Evolutionary conservation across 768 basidiomycete genomes (phyloP).

Genomic region (Hygrophorus russula): DNA sequence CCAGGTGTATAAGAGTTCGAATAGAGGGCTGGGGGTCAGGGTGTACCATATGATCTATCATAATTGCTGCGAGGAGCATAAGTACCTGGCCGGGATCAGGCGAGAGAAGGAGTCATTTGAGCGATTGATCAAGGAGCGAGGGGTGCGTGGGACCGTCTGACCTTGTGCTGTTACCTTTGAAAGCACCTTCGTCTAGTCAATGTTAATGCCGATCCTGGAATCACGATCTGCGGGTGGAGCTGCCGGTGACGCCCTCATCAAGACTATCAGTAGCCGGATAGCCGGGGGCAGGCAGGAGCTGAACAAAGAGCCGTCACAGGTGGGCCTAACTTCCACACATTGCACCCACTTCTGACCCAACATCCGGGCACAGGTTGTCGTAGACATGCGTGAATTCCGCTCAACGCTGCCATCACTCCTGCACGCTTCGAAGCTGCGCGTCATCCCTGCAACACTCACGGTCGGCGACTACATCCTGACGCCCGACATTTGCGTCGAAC

Average conservation of each 20-base stretch:
- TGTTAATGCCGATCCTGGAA: constrained; percentile 79
- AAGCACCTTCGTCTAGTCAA: constrained; percentile 38
- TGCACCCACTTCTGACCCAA: neutral
- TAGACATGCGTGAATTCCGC: constrained; percentile 95
- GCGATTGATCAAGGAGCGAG: constrained; percentile 82
- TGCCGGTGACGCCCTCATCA: constrained; percentile 51
- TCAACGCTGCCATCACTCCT: constrained; percentile 85
- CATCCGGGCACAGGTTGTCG: constrained; percentile 56
- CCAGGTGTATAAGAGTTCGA: constrained; percentile 79
- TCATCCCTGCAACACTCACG: constrained; percentile 86
- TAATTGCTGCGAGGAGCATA: constrained; percentile 90
- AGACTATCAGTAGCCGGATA: constrained; percentile 73
- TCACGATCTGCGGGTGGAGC: constrained; percentile 32
- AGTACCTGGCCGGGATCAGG: constrained; percentile 80
- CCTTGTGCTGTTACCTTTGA: neutral
- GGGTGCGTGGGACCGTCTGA: constrained; percentile 37
- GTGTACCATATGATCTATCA: constrained; percentile 96
- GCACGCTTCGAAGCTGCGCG: constrained; percentile 67
- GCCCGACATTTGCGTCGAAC: constrained; percentile 91
- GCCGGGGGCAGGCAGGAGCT: constrained; percentile 76
- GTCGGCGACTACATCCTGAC: constrained; percentile 95
- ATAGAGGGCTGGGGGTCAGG: constrained; percentile 72
- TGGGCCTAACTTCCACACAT: constrained; percentile 13
- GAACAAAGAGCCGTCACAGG: constrained; percentile 54
- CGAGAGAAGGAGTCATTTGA: constrained; percentile 94